phyloP scores from a whole-genome alignment of 2,329 filamentous ascomycete genomes.

The Curvularia sp. region DNA sequence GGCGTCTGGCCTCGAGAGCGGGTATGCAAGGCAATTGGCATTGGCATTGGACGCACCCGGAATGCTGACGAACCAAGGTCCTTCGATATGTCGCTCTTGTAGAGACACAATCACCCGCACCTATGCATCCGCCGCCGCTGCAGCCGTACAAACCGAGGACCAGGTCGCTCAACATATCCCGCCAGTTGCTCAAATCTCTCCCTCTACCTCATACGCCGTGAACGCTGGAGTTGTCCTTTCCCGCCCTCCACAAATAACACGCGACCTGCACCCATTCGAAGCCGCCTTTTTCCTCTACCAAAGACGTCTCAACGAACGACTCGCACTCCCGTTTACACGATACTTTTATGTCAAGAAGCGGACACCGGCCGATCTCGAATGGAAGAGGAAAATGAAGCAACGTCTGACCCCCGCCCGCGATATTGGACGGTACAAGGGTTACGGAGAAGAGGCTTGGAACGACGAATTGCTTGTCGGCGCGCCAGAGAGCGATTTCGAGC shows the following conservation, averaged over 20 bases:
- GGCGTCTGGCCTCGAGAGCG: slow-evolving; percentile 52
- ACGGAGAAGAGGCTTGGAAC: slow-evolving; percentile 79
- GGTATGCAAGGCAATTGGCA: slow-evolving; percentile 36
- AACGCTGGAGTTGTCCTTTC: slow-evolving; percentile 80
- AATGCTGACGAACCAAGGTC: slow-evolving; percentile 45
- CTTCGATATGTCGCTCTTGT: slow-evolving; percentile 57
- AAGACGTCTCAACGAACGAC: slow-evolving; percentile 91
- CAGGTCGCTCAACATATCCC: slow-evolving; percentile 39
- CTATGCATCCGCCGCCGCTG: slow-evolving; percentile 47
- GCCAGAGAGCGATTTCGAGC: slow-evolving; percentile 67
- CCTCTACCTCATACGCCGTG: slow-evolving; percentile 53
- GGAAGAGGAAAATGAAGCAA: slow-evolving; percentile 83
- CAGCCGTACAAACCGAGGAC: slow-evolving; percentile 46
- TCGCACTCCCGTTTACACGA: slow-evolving; percentile 83
- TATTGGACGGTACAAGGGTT: slow-evolving; percentile 82
- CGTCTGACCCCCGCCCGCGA: slow-evolving; percentile 81
- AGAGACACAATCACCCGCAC: slow-evolving; percentile 50
- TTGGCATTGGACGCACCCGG: neutral
- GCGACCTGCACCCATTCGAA: slow-evolving; percentile 84
- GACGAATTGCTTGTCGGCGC: slow-evolving; percentile 86
- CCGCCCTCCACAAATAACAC: slow-evolving; percentile 85
- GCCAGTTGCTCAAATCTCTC: slow-evolving; percentile 50
- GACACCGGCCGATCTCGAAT: slow-evolving; percentile 83
- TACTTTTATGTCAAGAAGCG: slow-evolving; percentile 96
- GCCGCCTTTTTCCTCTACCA: slow-evolving; percentile 96